Percentiles rank a stretch among this genome's conserved stretches.
Conservation (phyloP, 2,329 filamentous ascomycete species). For the Xylaria sp. region DNA sequence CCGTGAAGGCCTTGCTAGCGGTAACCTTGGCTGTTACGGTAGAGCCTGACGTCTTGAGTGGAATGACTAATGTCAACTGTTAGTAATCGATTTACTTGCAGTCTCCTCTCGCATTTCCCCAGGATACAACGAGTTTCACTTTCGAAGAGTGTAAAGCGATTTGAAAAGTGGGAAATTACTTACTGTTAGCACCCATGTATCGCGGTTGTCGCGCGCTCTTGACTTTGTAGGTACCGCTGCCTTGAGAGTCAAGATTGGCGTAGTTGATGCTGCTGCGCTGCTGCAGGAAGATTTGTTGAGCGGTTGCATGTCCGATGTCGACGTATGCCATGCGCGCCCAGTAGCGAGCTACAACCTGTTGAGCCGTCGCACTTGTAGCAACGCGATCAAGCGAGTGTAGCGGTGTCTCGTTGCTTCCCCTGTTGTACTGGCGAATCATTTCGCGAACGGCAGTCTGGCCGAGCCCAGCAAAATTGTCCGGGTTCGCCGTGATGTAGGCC, state of each 20-base stretch:
- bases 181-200: conserved; percentile 61
- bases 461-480: conserved; percentile 55
- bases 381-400: conserved; percentile 58
- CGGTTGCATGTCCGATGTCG: conserved; percentile 59
- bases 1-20: conserved; percentile 52
- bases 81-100: neutral
- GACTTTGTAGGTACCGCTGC: conserved; percentile 53
- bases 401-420: conserved; percentile 60
- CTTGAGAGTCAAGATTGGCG: conserved; percentile 54
- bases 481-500: conserved; percentile 60
- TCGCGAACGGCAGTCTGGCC: conserved; percentile 56
- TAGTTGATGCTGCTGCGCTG: conserved; percentile 54
- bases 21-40: conserved; percentile 53
- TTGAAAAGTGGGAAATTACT: neutral
- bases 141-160: neutral
- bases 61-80: conserved; percentile 22
- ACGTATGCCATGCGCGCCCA: conserved; percentile 65
- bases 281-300: conserved; percentile 52
- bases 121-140: neutral
- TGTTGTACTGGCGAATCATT: conserved; percentile 56
- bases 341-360: conserved; percentile 58
- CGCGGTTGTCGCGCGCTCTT: conserved; percentile 55
- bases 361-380: conserved; percentile 50
- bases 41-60: conserved; percentile 41
- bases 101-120: neutral